Conservation (phyloP, 768 basidiomycete genomes). For the Suillus plorans region DNA sequence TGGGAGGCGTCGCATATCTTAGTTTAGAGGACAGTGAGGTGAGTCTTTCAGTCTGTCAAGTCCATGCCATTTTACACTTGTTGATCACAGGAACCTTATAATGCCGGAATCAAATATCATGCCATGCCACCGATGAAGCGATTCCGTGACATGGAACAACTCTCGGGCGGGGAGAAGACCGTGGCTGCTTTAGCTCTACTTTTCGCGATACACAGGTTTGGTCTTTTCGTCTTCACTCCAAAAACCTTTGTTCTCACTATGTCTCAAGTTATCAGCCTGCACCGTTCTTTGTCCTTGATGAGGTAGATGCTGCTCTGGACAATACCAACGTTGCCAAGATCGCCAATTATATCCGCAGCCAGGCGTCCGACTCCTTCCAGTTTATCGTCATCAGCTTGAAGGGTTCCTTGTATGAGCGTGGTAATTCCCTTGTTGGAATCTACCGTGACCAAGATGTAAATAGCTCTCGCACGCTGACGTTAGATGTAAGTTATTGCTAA, state of each 20-base stretch:
- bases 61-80: not conserved
- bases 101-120: constrained; percentile 93
- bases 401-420: constrained; percentile 86
- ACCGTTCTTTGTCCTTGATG: constrained; percentile 98
- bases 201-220: constrained; percentile 93
- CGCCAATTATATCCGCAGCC: constrained; percentile 86
- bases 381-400: constrained; percentile 98
- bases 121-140: constrained; percentile 99
- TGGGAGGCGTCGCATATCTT: constrained; percentile 96
- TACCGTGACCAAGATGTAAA: constrained; percentile 94
- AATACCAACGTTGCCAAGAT: constrained; percentile 98
- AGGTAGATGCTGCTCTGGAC: constrained; percentile 96
- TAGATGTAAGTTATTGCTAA: constrained; percentile 62
- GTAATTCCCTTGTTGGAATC: constrained; percentile 89
- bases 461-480: constrained; percentile 86
- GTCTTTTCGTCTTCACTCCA: not conserved
- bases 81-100: constrained; percentile 69
- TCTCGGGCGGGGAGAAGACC: constrained; percentile 98
- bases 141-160: constrained; percentile 98
- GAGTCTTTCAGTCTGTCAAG: constrained; percentile 32
- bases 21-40: constrained; percentile 96
- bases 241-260: not conserved
- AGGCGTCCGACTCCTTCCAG: constrained; percentile 85
- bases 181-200: constrained; percentile 95
- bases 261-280: constrained; percentile 83